Evolutionary conservation across 257 asterid genomes (phyloP), one percentile per base, ranked within the genome.

Genomic region (Jaltomata sinuosa): DNA sequence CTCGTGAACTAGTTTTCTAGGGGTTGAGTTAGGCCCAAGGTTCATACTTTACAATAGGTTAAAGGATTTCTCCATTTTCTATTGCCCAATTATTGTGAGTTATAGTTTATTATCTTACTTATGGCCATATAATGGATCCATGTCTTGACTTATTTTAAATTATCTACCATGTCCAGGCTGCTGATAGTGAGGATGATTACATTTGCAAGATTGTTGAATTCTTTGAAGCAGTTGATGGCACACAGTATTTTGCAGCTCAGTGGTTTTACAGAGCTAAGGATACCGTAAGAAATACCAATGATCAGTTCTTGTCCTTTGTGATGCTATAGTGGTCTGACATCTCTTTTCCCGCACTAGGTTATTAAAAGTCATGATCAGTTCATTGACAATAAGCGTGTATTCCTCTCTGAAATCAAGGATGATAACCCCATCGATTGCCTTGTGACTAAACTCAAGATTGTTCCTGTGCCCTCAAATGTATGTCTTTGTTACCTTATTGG

Each of bases 241-340:
- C 77, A 40, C n/a, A 47, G 22, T 90, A 87, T 29, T 81, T 90
- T 22, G 82, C 86, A 31, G 80, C 88, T 12, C 91, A 83, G 8
- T 90, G 93, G 93, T 90, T 74, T 68, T 90, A 90, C 55, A 84
- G 91, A 69, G 88, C 91, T 6, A 84, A 77, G 54, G 91, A 90
- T 59, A 90, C 93, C 45, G 93, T 90, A 42, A 88, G 89, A 29
- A 67, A 74, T 83, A 31, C 19, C 40, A 32, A 83, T n/a, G n/a
- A n/a, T n/a, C n/a, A n/a, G n/a, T n/a, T 1, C 52, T 74, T 77
- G 2, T n/a, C 55, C 52, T 3, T 59, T 36, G 12, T 83, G 21
- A 38, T n/a, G 71, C 85, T 25, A 38, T 54, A 22, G 50, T 19
- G 50, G 52, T 47, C 55, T 76, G 54, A 68, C 29, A 16, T 45